Conservation (phyloP, 495 filamentous ascomycete genomes). For the Echria macrotheca region DNA sequence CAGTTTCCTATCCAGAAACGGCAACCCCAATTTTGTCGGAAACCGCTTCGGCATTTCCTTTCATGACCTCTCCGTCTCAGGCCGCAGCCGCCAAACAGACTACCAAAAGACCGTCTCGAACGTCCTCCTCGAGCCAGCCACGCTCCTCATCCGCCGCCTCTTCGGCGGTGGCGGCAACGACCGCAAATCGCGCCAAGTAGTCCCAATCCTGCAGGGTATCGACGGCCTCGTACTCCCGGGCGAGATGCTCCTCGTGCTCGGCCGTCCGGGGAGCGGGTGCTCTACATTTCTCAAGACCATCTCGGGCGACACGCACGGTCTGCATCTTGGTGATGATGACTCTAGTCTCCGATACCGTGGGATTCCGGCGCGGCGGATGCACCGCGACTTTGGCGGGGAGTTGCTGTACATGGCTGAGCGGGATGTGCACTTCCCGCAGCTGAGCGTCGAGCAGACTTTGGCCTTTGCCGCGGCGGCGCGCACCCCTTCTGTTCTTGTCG, state of each 20-base stretch:
- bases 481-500: conserved; percentile 57
- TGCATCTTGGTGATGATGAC: conserved; percentile 54
- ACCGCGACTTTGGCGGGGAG: conserved; percentile 64
- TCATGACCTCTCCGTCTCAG: conserved; percentile 4
- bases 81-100: background rate
- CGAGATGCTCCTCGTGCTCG: conserved; percentile 74
- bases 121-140: background rate
- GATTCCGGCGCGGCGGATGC: conserved; percentile 61
- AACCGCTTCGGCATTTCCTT: conserved; percentile 2
- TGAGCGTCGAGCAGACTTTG: conserved; percentile 73
- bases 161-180: background rate
- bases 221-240: conserved; percentile 65
- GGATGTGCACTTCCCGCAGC: conserved; percentile 66
- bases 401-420: conserved; percentile 76
- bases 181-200: background rate
- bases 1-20: background rate
- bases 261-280: conserved; percentile 71
- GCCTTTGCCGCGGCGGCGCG: conserved; percentile 67
- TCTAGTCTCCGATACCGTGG: conserved; percentile 63
- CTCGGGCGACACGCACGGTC: conserved; percentile 60
- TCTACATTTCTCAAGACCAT: conserved; percentile 72
- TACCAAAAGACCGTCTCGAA: conserved; percentile 11
- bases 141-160: background rate
- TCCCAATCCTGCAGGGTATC: conserved; percentile 60
- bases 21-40: background rate